Evolutionary conservation across 257 asterid species (phyloP).

Genomic region (Solanum medicagineum): DNA sequence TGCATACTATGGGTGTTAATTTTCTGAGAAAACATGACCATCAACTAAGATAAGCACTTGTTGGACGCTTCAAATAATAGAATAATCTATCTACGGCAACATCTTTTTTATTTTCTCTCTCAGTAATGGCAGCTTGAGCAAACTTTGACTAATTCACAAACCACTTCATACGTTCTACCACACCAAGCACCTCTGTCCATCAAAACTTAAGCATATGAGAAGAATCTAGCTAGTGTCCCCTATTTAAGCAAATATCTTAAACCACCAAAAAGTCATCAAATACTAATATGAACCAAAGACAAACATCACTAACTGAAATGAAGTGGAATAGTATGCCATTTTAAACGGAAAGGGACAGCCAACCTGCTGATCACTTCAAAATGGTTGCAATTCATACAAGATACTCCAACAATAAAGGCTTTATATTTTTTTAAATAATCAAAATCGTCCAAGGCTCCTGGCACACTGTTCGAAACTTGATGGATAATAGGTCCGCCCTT

Average conservation of each 20-base stretch:
- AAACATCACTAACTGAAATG: neutral
- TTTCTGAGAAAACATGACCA: neutral
- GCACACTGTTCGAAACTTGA: too few species aligned
- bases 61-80: neutral
- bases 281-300: neutral
- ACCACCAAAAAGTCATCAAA: neutral
- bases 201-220: neutral
- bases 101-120: too few species aligned
- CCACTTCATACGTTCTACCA: neutral
- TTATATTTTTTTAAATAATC: neutral
- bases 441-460: too few species aligned
- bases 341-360: neutral
- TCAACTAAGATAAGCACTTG: neutral
- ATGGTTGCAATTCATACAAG: neutral
- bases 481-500: too few species aligned
- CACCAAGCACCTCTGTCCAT: neutral
- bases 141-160: neutral
- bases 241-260: neutral
- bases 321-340: neutral
- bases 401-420: neutral
- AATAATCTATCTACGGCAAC: neutral
- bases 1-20: neutral
- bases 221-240: neutral
- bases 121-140: neutral
- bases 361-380: neutral